These are phyloP conservation scores for Cryptococcus sp. DNA, from an alignment of 1,284 basidiomycete species.

Conservation along the genomic window DNA sequence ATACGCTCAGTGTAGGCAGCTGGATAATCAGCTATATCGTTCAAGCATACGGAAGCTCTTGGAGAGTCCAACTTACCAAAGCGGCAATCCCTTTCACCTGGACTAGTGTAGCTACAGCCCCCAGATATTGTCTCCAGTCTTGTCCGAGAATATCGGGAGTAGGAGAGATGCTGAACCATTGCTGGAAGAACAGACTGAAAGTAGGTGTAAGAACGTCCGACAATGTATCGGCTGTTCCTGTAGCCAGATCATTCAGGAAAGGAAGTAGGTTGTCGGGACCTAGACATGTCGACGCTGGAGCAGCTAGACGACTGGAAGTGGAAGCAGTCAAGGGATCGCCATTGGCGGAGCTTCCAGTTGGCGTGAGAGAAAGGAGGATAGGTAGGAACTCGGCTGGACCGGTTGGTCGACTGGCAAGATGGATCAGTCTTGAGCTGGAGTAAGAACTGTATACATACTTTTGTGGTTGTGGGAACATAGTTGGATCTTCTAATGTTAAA, in stretches of 20 bases:
- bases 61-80: constrained; percentile 51
- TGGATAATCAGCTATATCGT: constrained; percentile 13
- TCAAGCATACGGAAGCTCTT: too few relatives aligned
- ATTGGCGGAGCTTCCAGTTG: constrained; percentile 49
- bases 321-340: constrained; percentile 52
- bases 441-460: constrained; percentile 53
- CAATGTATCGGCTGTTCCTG: constrained; percentile 46
- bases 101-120: constrained; percentile 73
- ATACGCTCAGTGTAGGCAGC: constrained; percentile 44
- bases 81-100: constrained; percentile 77
- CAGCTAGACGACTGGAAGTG: background rate
- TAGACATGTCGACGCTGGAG: constrained; percentile 1
- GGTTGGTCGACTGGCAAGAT: constrained; percentile 55
- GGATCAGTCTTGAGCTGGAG: background rate
- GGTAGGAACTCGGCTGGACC: constrained; percentile 73
- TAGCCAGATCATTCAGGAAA: constrained; percentile 51
- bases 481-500: constrained; percentile 79
- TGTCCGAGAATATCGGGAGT: constrained; percentile 45
- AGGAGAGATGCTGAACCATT: constrained; percentile 42
- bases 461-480: constrained; percentile 83
- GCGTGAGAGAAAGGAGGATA: constrained; percentile 64
- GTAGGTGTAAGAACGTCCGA: constrained; percentile 51
- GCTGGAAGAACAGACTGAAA: constrained; percentile 45
- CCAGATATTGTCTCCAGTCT: constrained; percentile 78
- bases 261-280: constrained; percentile 40